phyloP scores from a whole-genome alignment of 108 stramenopile genomes.

The Nitzschia palea region DNA sequence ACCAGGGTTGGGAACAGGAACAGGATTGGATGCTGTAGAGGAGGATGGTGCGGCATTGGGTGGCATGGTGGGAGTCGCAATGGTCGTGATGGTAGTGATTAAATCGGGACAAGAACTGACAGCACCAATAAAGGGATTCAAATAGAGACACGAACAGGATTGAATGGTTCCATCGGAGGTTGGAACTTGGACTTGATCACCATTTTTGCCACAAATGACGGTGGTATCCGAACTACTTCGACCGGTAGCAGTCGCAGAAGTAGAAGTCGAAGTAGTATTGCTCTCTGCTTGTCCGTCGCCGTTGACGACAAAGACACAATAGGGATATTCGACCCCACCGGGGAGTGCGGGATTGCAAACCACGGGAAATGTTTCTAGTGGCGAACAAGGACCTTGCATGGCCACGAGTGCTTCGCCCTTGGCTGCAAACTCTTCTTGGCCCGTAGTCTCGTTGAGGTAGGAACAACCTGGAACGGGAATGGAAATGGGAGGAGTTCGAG shows the following conservation, averaged over 20 bases:
- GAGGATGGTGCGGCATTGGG: slow-evolving; percentile 13
- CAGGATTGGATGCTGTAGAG: not conserved
- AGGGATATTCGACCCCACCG: slow-evolving; percentile 6
- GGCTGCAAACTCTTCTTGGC: not conserved
- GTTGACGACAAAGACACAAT: slow-evolving; percentile 4
- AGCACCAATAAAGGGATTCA: slow-evolving; percentile 10
- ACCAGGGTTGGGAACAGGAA: too few species aligned
- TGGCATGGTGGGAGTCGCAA: not conserved
- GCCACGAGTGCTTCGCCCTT: not conserved
- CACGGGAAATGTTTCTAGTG: not conserved
- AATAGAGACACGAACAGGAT: slow-evolving; percentile 5
- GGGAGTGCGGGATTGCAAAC: slow-evolving; percentile 7
- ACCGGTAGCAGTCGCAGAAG: not conserved
- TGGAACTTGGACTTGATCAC: not conserved
- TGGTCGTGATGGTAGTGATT: not conserved
- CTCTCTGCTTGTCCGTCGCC: slow-evolving; percentile 3
- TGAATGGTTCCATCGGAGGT: not conserved
- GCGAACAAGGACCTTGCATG: slow-evolving; percentile 1
- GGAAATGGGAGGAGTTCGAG: slow-evolving; percentile 1
- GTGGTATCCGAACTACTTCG: not conserved
- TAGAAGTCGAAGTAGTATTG: not conserved
- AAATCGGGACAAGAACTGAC: slow-evolving; percentile 12
- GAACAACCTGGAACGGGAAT: not conserved
- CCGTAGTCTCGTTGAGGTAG: not conserved
- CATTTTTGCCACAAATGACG: slow-evolving; percentile 5